Evolutionary conservation across 2,329 filamentous ascomycete species (phyloP), one percentile per base, ranked within the genome.

Genomic region (Aspergillus oerlinghausenensis): DNA sequence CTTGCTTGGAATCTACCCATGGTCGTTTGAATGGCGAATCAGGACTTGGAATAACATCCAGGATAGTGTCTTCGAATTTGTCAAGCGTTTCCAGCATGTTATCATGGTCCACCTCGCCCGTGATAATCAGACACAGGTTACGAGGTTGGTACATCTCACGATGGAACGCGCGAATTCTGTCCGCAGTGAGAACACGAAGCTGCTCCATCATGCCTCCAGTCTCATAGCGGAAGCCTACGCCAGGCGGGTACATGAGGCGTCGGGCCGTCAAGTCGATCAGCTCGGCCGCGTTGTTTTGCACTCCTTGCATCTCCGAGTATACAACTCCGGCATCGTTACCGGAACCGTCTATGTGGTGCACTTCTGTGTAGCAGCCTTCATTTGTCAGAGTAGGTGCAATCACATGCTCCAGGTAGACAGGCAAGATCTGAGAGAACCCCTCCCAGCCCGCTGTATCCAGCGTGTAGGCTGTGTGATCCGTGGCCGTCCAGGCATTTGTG

Each of bases 171-270:
- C 94, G 87, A 63, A 99, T 99, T 42, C 92, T 87, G 52, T 97
- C 89, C 1, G 92, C 86, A 0, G 91, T 94, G 49, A 99, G 78
- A 3, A 92, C 86, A 45, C 94, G 87, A 51, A 99, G 81, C 35
- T 92, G 88, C 66, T 96, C 90, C 79, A 95, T 95, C 88, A 97
- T 91, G 14, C 94, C 94, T 11, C 94, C 94, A n/a, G 94, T 99
- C 75, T 99, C 94, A 65, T 97, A 97, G 57, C 93, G 87, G 70
- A 97, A 99, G 2, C 94, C 94, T 55, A 95, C 86, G 49, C 90
- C 88, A 71, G 94, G 86, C 0, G 92, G 92, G 66, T 97, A 99
- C 38, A 96, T 79, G 48, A 94, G 78, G 2, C 90, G 85, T 43
- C 90, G 87, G 52, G 90, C 88, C 62, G 85, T 84, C 56, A 97